Conservation (phyloP, 257 asterid species). For the Mitragyna speciosa region DNA sequence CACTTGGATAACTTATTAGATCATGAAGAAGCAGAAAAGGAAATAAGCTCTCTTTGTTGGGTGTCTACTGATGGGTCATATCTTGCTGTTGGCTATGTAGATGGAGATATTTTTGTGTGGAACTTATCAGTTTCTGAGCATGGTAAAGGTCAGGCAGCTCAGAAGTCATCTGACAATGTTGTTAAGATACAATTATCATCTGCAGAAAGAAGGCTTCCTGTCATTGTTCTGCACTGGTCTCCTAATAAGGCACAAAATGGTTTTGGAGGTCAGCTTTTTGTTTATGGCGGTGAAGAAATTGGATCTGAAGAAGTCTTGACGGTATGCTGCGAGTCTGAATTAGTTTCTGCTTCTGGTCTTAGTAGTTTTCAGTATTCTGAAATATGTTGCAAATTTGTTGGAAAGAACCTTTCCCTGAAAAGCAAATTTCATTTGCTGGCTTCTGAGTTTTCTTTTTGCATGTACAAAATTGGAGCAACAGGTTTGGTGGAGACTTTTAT, state of each 20-base stretch:
- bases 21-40: constrained; percentile 67
- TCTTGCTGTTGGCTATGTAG: constrained; percentile 94
- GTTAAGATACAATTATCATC: constrained; percentile 78
- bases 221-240: constrained; percentile 86
- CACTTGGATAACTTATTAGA: constrained; percentile 42
- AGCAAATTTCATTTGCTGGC: not conserved
- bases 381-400: not conserved
- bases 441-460: not conserved
- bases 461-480: too few species aligned
- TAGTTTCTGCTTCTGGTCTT: constrained; percentile 20
- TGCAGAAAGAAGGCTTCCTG: constrained; percentile 84
- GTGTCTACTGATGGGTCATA: constrained; percentile 82
- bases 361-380: not conserved
- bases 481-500: too few species aligned
- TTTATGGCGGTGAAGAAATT: constrained; percentile 88
- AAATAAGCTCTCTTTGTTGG: constrained; percentile 97
- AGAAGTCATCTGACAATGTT: constrained; percentile 46
- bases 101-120: constrained; percentile 95
- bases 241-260: constrained; percentile 49
- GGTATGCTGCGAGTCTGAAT: constrained; percentile 48
- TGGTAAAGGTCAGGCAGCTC: constrained; percentile 42
- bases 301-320: constrained; percentile 96
- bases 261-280: constrained; percentile 76
- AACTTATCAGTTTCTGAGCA: constrained; percentile 56
- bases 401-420: too few species aligned